phyloP scores from a whole-genome alignment of 192 early-diverging fungal species.

The Coemansia sp. region DNA sequence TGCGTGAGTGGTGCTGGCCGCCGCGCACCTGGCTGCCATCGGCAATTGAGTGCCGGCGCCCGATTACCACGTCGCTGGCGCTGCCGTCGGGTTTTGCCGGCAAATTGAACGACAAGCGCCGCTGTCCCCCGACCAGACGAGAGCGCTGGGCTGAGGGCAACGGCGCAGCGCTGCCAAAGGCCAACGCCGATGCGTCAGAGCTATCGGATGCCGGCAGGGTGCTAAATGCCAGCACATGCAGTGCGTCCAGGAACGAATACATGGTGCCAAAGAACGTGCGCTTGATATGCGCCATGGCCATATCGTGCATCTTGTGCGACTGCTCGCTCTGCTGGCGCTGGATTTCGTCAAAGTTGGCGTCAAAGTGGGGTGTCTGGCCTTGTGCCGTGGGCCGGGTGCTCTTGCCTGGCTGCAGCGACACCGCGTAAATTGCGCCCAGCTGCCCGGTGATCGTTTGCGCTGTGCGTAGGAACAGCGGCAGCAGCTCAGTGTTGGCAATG shows the following conservation, averaged over 20 bases:
- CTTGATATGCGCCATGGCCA: constrained; percentile 46
- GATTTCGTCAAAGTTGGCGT: constrained; percentile 38
- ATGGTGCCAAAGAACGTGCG: constrained; percentile 69
- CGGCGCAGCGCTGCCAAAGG: not conserved
- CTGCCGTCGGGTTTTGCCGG: constrained; percentile 12
- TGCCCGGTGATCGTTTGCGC: constrained; percentile 33
- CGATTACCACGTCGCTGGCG: not conserved
- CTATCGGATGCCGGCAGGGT: not conserved
- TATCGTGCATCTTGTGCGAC: constrained; percentile 53
- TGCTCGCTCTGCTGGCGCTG: constrained; percentile 48
- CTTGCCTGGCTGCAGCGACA: constrained; percentile 41
- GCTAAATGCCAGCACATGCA: constrained; percentile 60
- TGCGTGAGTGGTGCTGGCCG: constrained; percentile 6
- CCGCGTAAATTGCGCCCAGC: constrained; percentile 38
- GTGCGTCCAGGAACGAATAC: constrained; percentile 75
- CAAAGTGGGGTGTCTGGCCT: constrained; percentile 45
- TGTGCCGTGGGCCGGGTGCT: constrained; percentile 33
- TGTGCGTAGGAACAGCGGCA: constrained; percentile 45
- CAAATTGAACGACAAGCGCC: constrained; percentile 37
- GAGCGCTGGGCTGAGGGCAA: not conserved
- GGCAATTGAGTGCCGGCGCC: constrained; percentile 24
- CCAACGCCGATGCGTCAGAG: not conserved
- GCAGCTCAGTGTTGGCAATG: constrained; percentile 47
- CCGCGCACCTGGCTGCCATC: constrained; percentile 13
- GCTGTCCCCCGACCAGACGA: constrained; percentile 19